These are phyloP conservation scores for Camelina laxa DNA, from an alignment of 345 rosid species.

Conservation along the genomic window DNA sequence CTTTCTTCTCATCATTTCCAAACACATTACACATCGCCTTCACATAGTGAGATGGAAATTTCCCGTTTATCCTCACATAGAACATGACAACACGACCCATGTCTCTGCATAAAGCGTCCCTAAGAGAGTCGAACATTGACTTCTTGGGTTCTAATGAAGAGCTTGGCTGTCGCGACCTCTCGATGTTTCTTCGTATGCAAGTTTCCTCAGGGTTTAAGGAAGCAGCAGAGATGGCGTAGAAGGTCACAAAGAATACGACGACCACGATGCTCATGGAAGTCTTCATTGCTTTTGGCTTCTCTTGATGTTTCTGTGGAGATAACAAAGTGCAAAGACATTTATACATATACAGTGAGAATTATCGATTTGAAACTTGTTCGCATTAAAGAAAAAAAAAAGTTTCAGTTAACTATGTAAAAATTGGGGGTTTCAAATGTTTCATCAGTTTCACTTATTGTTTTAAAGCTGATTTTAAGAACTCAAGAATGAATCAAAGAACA, in stretches of 20 bases:
- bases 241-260: slow-evolving; percentile 14
- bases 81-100: slow-evolving; percentile 25
- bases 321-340: background rate
- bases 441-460: slow-evolving; percentile 15
- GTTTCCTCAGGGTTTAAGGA: slow-evolving; percentile 9
- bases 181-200: slow-evolving; percentile 26
- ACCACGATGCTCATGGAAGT: background rate
- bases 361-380: slow-evolving; percentile 13
- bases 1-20: slow-evolving; percentile 29
- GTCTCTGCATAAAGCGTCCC: slow-evolving; percentile 17
- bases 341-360: background rate
- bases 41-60: slow-evolving; percentile 11
- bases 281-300: slow-evolving; percentile 13
- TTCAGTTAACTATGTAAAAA: slow-evolving; percentile 5
- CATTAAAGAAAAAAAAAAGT: background rate
- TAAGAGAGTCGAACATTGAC: background rate
- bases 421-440: slow-evolving; percentile 11
- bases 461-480: too few relatives aligned
- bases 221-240: slow-evolving; percentile 1
- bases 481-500: too few relatives aligned
- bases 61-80: slow-evolving; percentile 21
- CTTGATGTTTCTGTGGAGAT: slow-evolving; percentile 1
- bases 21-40: slow-evolving; percentile 25
- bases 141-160: slow-evolving; percentile 1
- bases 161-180: background rate